A percentile compares a stretch with the other conserved stretches of the same genome.
Evolutionary conservation across 2,329 filamentous ascomycete genomes (phyloP).

Genomic region (Akanthomyces muscarius): DNA sequence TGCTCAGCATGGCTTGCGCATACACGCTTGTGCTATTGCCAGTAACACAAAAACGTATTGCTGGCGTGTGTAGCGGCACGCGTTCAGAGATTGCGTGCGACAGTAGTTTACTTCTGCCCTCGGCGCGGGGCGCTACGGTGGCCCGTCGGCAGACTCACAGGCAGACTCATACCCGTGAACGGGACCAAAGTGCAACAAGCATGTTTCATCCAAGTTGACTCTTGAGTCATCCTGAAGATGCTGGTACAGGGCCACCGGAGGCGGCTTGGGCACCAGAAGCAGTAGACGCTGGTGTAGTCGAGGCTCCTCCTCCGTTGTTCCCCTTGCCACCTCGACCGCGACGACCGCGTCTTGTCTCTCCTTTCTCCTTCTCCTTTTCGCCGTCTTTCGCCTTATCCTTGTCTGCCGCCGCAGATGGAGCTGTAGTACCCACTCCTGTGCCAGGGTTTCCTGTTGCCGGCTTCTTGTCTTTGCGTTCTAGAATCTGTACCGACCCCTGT

Average conservation of each 20-base stretch:
- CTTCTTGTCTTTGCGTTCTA: slow-evolving; percentile 70
- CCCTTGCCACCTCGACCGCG: slow-evolving; percentile 30
- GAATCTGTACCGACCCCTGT: slow-evolving; percentile 79
- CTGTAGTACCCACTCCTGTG: slow-evolving; percentile 7
- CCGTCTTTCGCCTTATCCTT: slow-evolving; percentile 24
- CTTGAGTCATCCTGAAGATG: slow-evolving; percentile 17
- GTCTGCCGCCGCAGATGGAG: slow-evolving; percentile 11
- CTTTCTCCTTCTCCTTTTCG: slow-evolving; percentile 20
- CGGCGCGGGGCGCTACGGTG: background rate
- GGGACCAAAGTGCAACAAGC: background rate
- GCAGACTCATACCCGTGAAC: background rate
- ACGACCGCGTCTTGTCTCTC: slow-evolving; percentile 33
- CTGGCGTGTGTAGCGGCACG: background rate
- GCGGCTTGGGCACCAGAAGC: background rate
- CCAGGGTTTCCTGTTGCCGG: slow-evolving; percentile 22
- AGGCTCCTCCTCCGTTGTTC: slow-evolving; percentile 17
- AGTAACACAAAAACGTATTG: background rate
- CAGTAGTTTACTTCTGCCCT: background rate
- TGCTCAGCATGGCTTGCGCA: background rate
- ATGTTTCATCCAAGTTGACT: background rate
- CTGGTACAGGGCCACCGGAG: slow-evolving; percentile 3
- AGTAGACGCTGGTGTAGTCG: slow-evolving; percentile 15
- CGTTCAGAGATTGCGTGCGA: background rate
- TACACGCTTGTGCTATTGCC: background rate
- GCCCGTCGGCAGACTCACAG: background rate